Conservation (phyloP, 345 rosid genomes). For the Euphorbia pulcherrima region DNA sequence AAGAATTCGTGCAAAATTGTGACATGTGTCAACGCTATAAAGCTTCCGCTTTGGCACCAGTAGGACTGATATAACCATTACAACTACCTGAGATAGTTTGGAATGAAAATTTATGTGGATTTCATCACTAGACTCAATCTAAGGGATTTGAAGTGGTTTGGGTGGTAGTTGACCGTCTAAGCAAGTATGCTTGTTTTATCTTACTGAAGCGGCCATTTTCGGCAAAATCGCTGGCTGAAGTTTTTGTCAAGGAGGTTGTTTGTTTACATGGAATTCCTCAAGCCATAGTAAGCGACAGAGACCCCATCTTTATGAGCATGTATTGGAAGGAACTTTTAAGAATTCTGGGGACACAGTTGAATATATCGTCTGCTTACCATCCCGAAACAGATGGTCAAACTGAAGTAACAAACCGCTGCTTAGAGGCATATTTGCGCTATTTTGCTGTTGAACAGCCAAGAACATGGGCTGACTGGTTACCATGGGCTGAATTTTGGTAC, state of each 20-base stretch:
- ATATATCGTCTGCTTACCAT: background rate
- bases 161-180: background rate
- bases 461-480: background rate
- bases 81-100: background rate
- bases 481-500: background rate
- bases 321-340: background rate
- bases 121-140: background rate
- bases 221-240: too few relatives aligned
- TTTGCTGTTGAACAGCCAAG: background rate
- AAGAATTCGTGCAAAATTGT: background rate
- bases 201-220: too few relatives aligned
- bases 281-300: too few relatives aligned
- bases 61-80: background rate
- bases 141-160: background rate
- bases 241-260: too few relatives aligned
- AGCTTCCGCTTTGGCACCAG: accelerated
- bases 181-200: too few relatives aligned
- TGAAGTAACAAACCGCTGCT: background rate
- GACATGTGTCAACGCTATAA: background rate
- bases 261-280: too few relatives aligned
- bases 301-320: background rate
- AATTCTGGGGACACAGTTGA: background rate
- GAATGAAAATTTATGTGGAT: background rate
- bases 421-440: background rate
- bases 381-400: background rate